Base-by-base conservation (phyloP, 805 yeast genomes). In the Candida arabinofermentans region DNA sequence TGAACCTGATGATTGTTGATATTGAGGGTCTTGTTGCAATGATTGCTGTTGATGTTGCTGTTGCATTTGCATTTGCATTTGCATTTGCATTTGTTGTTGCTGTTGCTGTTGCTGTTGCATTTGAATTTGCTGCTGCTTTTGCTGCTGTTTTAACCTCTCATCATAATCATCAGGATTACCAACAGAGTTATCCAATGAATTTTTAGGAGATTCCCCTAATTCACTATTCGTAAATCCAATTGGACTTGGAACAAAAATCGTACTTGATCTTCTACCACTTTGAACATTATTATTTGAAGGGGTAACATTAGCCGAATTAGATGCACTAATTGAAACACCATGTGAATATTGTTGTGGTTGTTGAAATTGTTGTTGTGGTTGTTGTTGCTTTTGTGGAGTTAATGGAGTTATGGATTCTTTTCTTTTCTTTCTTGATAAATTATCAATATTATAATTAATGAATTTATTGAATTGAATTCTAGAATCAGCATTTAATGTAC, bases 201-300 rank as follows among this genome's bases (percentile, higher is more conserved):
- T 33, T 32, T 34, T 34, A 14, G 51, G 54, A 27, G 50, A 33
- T 29, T 39, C 43, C n/a, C 37, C 39, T 17, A 33, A 16, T 36
- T 51, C 56, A 35, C 49, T 46, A 24, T 43, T 46, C 13, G 54
- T 53, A 38, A 42, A 61, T 2, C 66, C 66, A 34, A 61, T 61
- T 3, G 66, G 66, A 8, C 65, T 60, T 5, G 63, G 65, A 23
- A 59, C 41, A 42, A 50, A 54, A 19, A 45, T 34, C 8, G 44
- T 40, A 34, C 46, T 46, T 7, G 46, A 37, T 36, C 47, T 32
- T 18, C 48, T 29, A 29, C 32, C 32, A 16, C 32, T 19, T 14
- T 19, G 8, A 23, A 23, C 9, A 23, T 23, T 27, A 17, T 22
- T 21, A 23, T 8, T 22, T 26, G 21, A 16, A 5, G 17, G 31